Percentiles rank a stretch among this genome's conserved stretches.
These are phyloP conservation scores for Edaphochlamys debaryana DNA, from an alignment of 139 green algal genomes.

Conservation along the genomic window DNA sequence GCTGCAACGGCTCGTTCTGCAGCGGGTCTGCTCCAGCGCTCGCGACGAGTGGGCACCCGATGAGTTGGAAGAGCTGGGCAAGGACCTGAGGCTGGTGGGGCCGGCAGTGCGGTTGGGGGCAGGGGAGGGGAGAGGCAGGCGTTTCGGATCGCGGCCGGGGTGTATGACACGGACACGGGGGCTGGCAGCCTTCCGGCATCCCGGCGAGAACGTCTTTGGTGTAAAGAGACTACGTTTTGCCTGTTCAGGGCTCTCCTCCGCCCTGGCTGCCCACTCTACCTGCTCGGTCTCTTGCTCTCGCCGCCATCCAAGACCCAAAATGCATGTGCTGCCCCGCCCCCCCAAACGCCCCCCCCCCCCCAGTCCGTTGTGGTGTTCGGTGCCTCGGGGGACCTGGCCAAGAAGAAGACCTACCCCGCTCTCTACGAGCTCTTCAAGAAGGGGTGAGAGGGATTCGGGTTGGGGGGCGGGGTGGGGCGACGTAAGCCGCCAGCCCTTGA, in stretches of 20 bases:
- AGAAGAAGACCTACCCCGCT: slow-evolving; percentile 93
- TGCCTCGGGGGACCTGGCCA: slow-evolving; percentile 83
- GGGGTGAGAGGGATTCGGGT: slow-evolving; percentile 55
- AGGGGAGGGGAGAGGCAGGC: not conserved
- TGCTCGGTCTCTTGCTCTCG: too few species aligned
- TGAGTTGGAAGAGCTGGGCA: not conserved
- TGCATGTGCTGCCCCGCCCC: too few species aligned
- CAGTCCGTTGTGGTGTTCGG: slow-evolving; percentile 67
- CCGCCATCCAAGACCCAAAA: too few species aligned
- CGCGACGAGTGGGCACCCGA: slow-evolving; percentile 27
- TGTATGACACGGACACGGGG: too few species aligned
- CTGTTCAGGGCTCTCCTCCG: too few species aligned
- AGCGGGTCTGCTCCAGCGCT: slow-evolving; percentile 16
- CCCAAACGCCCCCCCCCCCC: not conserved
- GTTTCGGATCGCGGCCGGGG: too few species aligned
- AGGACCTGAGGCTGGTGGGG: slow-evolving; percentile 20
- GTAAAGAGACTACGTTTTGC: too few species aligned
- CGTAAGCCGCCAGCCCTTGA: too few species aligned
- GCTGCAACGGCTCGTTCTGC: not conserved
- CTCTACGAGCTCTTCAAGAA: slow-evolving; percentile 79
- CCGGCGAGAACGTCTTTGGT: too few species aligned
- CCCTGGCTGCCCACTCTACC: too few species aligned
- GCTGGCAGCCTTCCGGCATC: too few species aligned
- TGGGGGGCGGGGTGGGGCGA: too few species aligned
- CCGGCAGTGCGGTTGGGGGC: not conserved